phyloP scores from a whole-genome alignment of 2,329 filamentous ascomycete genomes.

The Pseudogymnoascus sp. region DNA sequence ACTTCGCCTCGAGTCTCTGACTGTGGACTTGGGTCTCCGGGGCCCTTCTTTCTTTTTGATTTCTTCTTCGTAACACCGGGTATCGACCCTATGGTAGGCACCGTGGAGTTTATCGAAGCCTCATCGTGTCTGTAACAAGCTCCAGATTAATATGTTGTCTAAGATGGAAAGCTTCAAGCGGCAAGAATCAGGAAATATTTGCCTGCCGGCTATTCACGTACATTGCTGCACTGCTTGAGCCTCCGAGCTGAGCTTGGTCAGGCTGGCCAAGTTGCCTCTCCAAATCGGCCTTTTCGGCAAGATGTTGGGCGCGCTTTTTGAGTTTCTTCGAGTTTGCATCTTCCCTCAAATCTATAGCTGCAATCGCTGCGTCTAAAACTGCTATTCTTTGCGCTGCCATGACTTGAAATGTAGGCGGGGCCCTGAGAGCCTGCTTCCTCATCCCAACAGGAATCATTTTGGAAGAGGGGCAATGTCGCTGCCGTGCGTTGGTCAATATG shows the following conservation, averaged over 20 bases:
- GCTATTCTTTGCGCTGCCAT: background rate
- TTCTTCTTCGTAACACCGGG: background rate
- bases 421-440: background rate
- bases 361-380: background rate
- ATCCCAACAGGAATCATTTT: constrained; percentile 4
- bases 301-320: background rate
- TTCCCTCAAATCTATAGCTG: background rate
- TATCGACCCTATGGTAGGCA: background rate
- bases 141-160: background rate
- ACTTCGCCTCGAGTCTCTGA: background rate
- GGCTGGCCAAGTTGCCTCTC: background rate
- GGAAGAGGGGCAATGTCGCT: background rate
- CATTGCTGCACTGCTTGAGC: background rate
- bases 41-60: background rate
- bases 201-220: background rate
- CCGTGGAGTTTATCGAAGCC: background rate
- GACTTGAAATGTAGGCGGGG: background rate
- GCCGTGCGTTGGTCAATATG: background rate
- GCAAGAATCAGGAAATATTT: background rate
- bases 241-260: background rate
- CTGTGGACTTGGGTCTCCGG: background rate
- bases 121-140: background rate
- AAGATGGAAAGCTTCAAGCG: background rate
- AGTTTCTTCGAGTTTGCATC: background rate
- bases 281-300: constrained; percentile 4